Percentiles rank a stretch among this genome's conserved stretches.
Conservation (phyloP, 2,329 filamentous ascomycete genomes). For the Calonectria honghensis region DNA sequence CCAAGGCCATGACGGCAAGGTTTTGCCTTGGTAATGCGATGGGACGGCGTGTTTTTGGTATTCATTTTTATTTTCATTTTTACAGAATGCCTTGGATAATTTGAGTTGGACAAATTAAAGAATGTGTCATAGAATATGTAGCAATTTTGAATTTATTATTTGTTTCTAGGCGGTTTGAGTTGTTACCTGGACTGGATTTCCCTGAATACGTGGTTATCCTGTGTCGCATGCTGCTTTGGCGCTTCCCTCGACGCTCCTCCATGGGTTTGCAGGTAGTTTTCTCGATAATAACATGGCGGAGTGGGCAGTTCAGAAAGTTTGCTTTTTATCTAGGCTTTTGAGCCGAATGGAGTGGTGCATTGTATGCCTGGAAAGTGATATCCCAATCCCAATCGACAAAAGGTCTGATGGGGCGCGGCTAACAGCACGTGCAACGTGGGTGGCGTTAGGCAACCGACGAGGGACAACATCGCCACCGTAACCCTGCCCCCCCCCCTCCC, state of each 20-base stretch:
- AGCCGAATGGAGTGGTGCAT: too few species aligned
- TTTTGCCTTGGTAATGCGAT: constrained; percentile 21
- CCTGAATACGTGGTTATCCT: too few species aligned
- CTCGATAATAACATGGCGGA: too few species aligned
- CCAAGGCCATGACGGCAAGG: constrained; percentile 3
- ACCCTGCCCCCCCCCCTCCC: too few species aligned
- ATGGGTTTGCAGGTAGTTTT: too few species aligned
- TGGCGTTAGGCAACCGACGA: neutral
- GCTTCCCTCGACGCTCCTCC: too few species aligned
- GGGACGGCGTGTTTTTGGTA: neutral
- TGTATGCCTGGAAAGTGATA: neutral
- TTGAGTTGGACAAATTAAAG: neutral
- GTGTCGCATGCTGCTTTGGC: too few species aligned
- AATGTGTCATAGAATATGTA: neutral
- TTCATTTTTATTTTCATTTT: neutral
- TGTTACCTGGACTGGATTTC: too few species aligned
- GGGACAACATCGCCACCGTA: neutral
- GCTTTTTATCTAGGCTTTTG: too few species aligned
- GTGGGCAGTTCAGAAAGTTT: too few species aligned
- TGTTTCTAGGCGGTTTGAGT: neutral
- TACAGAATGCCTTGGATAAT: neutral
- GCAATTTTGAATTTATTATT: neutral
- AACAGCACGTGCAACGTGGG: neutral
- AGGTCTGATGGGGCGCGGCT: too few species aligned
- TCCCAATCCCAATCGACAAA: neutral